Evolutionary conservation across 768 basidiomycete species (phyloP), one percentile per base, ranked within the genome.

Genomic region (Crassisporium funariophilum): DNA sequence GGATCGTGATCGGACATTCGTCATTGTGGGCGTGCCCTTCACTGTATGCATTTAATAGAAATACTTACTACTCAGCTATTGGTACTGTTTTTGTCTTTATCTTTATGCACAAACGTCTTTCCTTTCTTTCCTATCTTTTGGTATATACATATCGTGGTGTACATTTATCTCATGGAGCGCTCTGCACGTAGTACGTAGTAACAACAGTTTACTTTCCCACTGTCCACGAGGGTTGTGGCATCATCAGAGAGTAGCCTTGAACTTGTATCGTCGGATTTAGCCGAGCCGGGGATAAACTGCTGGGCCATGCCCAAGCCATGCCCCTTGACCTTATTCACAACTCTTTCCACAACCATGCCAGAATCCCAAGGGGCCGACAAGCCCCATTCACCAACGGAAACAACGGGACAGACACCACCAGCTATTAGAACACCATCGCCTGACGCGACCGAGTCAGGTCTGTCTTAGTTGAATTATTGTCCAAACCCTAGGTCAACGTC

Each of bases 361-460:
- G 55, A 60, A 49, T 47, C 57, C 15, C 49, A 47, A 33, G 53
- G 46, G 23, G 39, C 42, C 11, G 44, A 51, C 29, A 50, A 48
- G n/a, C 47, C 55, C 21, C 54, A 51, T 15, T n/a, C 50, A 20
- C n/a, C 49, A 12, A 41, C 50, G 34, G 47, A 47, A 39, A 35
- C 42, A 35, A 52, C 23, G 13, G 39, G 21, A 41, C 31, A 45
- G 12, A 48, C 42, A 8, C 39, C 56, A 33, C 58, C 76, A 7
- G 70, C 74, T 6, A 58, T 65, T 12, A 68, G 67, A 2, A 71
- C 79, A 6, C 72, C 77, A 16, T 80, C 79, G 12, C 74, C 78
- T 31, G 74, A 73, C 52, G 58, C 64, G 50, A 67, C 66, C 39
- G 69, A 67, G 42, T 59, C 69, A 67, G 78, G 78, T 79, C 47